These are phyloP conservation scores for Erysimum pusillum DNA, from an alignment of 441 rosid species.

Conservation along the genomic window DNA sequence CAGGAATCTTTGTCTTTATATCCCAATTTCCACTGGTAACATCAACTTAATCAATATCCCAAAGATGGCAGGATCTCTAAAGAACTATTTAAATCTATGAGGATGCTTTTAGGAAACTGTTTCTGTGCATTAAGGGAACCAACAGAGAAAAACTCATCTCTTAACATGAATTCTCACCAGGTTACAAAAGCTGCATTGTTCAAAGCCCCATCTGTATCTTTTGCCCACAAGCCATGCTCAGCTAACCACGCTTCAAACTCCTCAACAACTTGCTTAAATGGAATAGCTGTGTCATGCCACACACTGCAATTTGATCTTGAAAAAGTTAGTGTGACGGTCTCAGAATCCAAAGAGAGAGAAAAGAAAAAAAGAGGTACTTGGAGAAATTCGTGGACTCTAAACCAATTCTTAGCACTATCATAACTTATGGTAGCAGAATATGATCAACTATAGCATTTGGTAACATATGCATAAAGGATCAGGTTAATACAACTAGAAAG, in stretches of 20 bases:
- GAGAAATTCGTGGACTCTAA: not conserved
- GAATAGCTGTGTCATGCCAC: constrained; percentile 94
- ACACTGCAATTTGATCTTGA: constrained; percentile 64
- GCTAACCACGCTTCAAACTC: constrained; percentile 91
- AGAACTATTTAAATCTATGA: not conserved
- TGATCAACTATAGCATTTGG: not conserved
- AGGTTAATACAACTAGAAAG: not conserved
- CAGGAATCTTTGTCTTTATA: constrained; percentile 88
- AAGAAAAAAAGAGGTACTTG: not conserved
- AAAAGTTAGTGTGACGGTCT: constrained; percentile 25
- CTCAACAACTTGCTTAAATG: constrained; percentile 76
- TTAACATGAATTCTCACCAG: constrained; percentile 62
- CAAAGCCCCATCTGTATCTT: constrained; percentile 61
- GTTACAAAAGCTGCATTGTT: constrained; percentile 85
- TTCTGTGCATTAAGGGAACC: not conserved
- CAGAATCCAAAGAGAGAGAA: constrained; percentile 11
- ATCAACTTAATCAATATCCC: constrained; percentile 30
- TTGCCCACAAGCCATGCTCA: constrained; percentile 70
- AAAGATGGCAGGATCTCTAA: constrained; percentile 15
- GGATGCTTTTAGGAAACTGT: not conserved
- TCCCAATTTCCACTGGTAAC: constrained; percentile 92
- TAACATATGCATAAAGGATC: not conserved
- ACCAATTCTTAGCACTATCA: constrained; percentile 7
- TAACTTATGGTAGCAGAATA: not conserved
- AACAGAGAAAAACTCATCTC: constrained; percentile 28